Evolutionary conservation across 2,329 filamentous ascomycete genomes (phyloP), one percentile per base, ranked within the genome.

Genomic region (Verticillium klebahnii): DNA sequence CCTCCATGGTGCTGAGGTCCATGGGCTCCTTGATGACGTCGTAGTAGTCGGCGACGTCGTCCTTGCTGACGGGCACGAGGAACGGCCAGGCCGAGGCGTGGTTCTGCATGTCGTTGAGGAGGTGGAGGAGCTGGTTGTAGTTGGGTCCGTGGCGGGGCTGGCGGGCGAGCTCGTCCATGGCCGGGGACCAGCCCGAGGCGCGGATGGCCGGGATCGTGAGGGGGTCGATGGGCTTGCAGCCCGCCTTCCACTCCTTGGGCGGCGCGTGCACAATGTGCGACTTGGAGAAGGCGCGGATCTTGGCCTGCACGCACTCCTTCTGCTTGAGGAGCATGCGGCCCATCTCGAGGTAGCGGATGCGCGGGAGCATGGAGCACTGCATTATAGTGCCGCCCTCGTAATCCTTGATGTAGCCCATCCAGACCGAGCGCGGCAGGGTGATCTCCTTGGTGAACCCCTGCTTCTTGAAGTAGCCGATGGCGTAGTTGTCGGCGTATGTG

Each of bases 401-500:
- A 74, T 99, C 95, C 74, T 99, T 99, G 80, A 99, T 99, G 71
- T 98, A 99, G 2, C 95, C 95, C 95, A 98, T 98, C 95, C 95
- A 99, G 3, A 92, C 89, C 2, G 89, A 88, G 70, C 89, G 90
- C 63, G 95, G 91, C 1, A 99, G 85, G 0, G 93, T 97, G 66
- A 99, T 98, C 70, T 99, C 94, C 74, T 99, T 99, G 1, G 95
- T 98, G 72, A 99, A 99, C 0, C 95, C 95, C 74, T 99, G 95
- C 74, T 99, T 99, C 76, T 98, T 96, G 77, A 99, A 99, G 75
- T 98, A 99, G 12, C 95, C 95, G 67, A 97, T 99, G 45, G 95
- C 95, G 72, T 98, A 98, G 75, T 99, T 99, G 75, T 99, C 95
- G 66, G 95, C 95, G 71, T 99, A 99, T 1, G 95, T 99, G 2